Percentiles rank a stretch among this genome's conserved stretches.
These are phyloP conservation scores for Brassica carinata DNA, from an alignment of 345 rosid genomes.

Conservation along the genomic window DNA sequence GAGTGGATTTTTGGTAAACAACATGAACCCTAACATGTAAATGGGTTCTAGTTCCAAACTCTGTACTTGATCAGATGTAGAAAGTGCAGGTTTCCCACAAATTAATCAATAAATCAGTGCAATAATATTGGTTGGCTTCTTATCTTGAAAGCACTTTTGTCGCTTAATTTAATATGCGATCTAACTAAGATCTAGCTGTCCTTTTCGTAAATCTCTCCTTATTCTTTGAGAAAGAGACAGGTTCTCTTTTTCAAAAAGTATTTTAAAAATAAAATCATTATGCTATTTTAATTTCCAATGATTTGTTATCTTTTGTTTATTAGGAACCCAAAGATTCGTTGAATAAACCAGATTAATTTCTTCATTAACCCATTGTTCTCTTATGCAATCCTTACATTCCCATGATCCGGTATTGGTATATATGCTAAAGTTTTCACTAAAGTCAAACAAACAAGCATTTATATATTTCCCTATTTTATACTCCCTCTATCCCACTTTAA, in stretches of 20 bases:
- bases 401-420: slow-evolving; percentile 23
- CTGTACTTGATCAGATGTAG: slow-evolving; percentile 5
- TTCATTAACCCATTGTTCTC: slow-evolving; percentile 21
- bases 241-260: not conserved
- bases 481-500: too few species aligned
- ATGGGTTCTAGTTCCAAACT: not conserved
- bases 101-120: not conserved
- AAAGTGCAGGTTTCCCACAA: not conserved
- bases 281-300: slow-evolving; percentile 22
- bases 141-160: slow-evolving; percentile 28
- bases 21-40: slow-evolving; percentile 5
- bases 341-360: slow-evolving; percentile 29
- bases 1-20: not conserved
- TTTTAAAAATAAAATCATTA: not conserved
- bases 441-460: too few species aligned
- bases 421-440: too few species aligned
- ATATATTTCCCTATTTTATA: too few species aligned
- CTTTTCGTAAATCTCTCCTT: slow-evolving; percentile 33
- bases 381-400: not conserved
- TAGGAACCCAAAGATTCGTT: slow-evolving; percentile 24
- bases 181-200: slow-evolving; percentile 37
- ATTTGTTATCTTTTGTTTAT: slow-evolving; percentile 30
- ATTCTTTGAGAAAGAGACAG: slow-evolving; percentile 28
- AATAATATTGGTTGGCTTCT: slow-evolving; percentile 17
- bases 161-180: slow-evolving; percentile 36